Conservation (phyloP, 2,329 filamentous ascomycete species). For the Neoascochyta sp. region DNA sequence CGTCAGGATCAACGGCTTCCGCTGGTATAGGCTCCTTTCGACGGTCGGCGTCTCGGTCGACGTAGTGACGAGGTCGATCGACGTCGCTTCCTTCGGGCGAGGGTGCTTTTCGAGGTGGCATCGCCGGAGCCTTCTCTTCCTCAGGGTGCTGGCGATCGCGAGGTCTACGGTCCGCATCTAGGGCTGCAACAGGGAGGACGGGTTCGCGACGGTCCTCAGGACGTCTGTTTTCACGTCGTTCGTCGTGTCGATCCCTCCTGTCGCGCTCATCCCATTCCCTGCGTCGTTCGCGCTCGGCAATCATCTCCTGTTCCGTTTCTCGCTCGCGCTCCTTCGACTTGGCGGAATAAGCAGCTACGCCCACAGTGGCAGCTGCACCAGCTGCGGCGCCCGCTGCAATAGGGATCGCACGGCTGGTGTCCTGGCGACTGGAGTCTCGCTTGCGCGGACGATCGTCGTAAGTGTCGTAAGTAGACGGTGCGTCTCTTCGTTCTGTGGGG, state of each 20-base stretch:
- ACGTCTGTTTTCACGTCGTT: slow-evolving; percentile 26
- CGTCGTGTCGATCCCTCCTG: slow-evolving; percentile 31
- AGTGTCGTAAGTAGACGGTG: slow-evolving; percentile 9
- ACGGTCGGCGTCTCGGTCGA: slow-evolving; percentile 34
- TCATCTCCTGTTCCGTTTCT: slow-evolving; percentile 5
- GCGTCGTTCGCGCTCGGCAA: slow-evolving; percentile 29
- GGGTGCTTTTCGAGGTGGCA: slow-evolving; percentile 20
- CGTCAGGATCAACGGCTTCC: slow-evolving; percentile 44
- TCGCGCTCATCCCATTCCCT: slow-evolving; percentile 30
- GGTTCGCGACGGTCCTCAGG: slow-evolving; percentile 19
- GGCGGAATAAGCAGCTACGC: slow-evolving; percentile 24
- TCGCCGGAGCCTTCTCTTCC: slow-evolving; percentile 25
- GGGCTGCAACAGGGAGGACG: slow-evolving; percentile 14
- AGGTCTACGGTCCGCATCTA: slow-evolving; percentile 23
- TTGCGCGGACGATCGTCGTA: slow-evolving; percentile 35
- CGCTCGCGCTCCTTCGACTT: slow-evolving; percentile 33
- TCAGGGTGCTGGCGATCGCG: slow-evolving; percentile 36
- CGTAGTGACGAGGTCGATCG: slow-evolving; percentile 37
- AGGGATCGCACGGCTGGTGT: slow-evolving; percentile 16
- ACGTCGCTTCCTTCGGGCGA: slow-evolving; percentile 36
- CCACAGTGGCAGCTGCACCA: slow-evolving; percentile 29
- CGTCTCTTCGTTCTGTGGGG: slow-evolving; percentile 5
- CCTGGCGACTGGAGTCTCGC: slow-evolving; percentile 22
- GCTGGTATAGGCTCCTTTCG: slow-evolving; percentile 30
- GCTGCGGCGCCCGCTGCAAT: slow-evolving; percentile 29